Evolutionary conservation across 768 basidiomycete genomes (phyloP).

Genomic region (Chalciporus sphaerocephalus): DNA sequence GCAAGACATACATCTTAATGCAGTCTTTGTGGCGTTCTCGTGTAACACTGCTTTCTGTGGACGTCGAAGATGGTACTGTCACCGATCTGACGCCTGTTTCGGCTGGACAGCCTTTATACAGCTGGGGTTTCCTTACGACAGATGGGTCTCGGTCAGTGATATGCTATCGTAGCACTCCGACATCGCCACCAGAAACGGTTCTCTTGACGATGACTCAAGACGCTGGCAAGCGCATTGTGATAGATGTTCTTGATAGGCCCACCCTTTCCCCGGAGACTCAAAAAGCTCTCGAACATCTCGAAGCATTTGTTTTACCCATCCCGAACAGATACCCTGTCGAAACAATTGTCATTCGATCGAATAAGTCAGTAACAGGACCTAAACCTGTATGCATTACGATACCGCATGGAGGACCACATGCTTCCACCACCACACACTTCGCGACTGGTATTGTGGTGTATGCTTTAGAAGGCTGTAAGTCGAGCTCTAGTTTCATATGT

Average conservation of each 20-base stretch:
- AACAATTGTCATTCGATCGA: slow-evolving; percentile 47
- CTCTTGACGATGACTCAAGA: slow-evolving; percentile 37
- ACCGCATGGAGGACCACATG: slow-evolving; percentile 66
- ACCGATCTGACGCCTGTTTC: slow-evolving; percentile 26
- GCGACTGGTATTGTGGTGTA: slow-evolving; percentile 39
- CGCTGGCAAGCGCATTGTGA: slow-evolving; percentile 13
- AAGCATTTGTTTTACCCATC: slow-evolving; percentile 44
- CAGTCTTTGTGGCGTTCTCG: slow-evolving; percentile 55
- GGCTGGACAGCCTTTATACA: slow-evolving; percentile 30
- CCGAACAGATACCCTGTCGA: slow-evolving; percentile 49
- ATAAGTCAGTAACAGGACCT: slow-evolving; percentile 10
- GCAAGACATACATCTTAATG: slow-evolving; percentile 26
- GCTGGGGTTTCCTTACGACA: slow-evolving; percentile 53
- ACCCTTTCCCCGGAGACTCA: slow-evolving; percentile 34
- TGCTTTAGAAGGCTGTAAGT: slow-evolving; percentile 60
- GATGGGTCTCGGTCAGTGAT: slow-evolving; percentile 42
- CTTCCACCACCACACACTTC: slow-evolving; percentile 45
- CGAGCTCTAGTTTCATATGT: background rate
- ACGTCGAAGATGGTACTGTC: slow-evolving; percentile 38
- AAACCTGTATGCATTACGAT: slow-evolving; percentile 46
- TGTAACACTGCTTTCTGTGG: slow-evolving; percentile 46
- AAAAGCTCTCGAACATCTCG: slow-evolving; percentile 38
- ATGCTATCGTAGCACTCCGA: slow-evolving; percentile 47
- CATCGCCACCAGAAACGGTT: slow-evolving; percentile 45
- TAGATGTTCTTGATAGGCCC: slow-evolving; percentile 44